These are phyloP conservation scores for Lachnellula suecica DNA, from an alignment of 2,329 filamentous ascomycete genomes.

Conservation along the genomic window DNA sequence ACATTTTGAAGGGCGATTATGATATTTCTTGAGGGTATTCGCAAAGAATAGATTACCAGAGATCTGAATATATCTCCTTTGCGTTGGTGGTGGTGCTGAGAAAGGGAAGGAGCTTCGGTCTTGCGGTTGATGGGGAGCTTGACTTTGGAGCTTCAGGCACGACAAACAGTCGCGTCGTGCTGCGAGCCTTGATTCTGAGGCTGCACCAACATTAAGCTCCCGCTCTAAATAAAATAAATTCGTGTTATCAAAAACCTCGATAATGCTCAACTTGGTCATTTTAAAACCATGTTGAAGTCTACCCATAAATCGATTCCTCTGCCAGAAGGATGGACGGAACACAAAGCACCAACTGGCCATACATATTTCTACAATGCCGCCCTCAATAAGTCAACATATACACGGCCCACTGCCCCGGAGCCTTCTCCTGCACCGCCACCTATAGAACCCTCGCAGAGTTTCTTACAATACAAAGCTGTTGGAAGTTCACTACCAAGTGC, in stretches of 20 bases:
- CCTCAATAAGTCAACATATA: conserved; percentile 86
- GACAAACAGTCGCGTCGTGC: no score
- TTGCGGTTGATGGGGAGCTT: conserved; percentile 9
- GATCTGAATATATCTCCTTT: not conserved
- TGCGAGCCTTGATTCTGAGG: no score
- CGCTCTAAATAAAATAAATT: no score
- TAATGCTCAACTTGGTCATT: no score
- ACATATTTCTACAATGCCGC: conserved; percentile 83
- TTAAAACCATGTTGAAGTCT: conserved; percentile 71
- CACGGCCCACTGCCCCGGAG: conserved; percentile 56
- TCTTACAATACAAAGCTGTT: conserved; percentile 42
- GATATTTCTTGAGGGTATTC: not conserved
- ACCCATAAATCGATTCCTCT: conserved; percentile 71
- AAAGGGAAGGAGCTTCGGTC: not conserved
- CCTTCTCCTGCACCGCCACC: conserved; percentile 21
- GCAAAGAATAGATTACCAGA: not conserved
- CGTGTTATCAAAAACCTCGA: no score
- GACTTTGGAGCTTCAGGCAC: conserved; percentile 13
- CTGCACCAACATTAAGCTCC: no score
- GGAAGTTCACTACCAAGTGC: conserved; percentile 38
- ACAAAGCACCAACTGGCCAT: conserved; percentile 82
- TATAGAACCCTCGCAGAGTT: conserved; percentile 37
- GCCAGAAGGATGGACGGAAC: conserved; percentile 85
- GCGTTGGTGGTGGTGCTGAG: not conserved
- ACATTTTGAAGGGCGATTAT: conserved; percentile 59